These are phyloP conservation scores for Penicillium sp. DNA, from an alignment of 2,329 filamentous ascomycete species.

Conservation along the genomic window DNA sequence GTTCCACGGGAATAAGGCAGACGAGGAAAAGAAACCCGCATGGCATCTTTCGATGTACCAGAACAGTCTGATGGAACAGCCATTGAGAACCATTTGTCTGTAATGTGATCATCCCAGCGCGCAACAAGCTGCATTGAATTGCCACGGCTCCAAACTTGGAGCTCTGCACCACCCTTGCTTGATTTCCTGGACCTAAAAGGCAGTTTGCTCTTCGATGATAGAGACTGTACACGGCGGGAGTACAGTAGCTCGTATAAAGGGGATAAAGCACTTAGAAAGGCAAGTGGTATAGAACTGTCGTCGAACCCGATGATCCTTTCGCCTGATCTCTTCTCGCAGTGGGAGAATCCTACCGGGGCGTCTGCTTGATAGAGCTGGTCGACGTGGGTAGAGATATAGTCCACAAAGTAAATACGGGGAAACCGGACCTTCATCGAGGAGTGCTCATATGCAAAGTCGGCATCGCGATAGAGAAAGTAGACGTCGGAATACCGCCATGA, in stretches of 20 bases:
- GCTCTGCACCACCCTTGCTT: slow-evolving; percentile 24
- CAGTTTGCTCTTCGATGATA: slow-evolving; percentile 23
- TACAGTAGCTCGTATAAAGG: slow-evolving; percentile 25
- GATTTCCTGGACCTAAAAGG: slow-evolving; percentile 22
- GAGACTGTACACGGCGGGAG: slow-evolving; percentile 23
- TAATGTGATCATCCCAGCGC: slow-evolving; percentile 25
- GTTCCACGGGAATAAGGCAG: slow-evolving; percentile 21
- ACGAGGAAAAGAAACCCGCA: slow-evolving; percentile 18
- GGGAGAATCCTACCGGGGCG: slow-evolving; percentile 24
- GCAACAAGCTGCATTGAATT: slow-evolving; percentile 21
- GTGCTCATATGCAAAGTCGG: slow-evolving; percentile 26
- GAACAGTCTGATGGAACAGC: slow-evolving; percentile 13
- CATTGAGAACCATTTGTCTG: slow-evolving; percentile 29
- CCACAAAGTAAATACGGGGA: slow-evolving; percentile 22
- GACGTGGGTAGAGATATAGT: slow-evolving; percentile 30
- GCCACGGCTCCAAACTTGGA: slow-evolving; percentile 29
- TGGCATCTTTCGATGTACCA: slow-evolving; percentile 18
- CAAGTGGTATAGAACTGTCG: slow-evolving; percentile 13
- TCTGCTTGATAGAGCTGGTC: slow-evolving; percentile 27
- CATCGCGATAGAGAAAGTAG: slow-evolving; percentile 28
- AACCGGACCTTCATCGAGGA: slow-evolving; percentile 23
- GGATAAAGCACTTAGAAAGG: slow-evolving; percentile 28
- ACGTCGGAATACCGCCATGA: slow-evolving; percentile 26
- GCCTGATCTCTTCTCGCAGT: slow-evolving; percentile 25
- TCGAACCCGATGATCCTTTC: slow-evolving; percentile 19